Evolutionary conservation across 768 basidiomycete species (phyloP).

Genomic region (Mycena alexandri): DNA sequence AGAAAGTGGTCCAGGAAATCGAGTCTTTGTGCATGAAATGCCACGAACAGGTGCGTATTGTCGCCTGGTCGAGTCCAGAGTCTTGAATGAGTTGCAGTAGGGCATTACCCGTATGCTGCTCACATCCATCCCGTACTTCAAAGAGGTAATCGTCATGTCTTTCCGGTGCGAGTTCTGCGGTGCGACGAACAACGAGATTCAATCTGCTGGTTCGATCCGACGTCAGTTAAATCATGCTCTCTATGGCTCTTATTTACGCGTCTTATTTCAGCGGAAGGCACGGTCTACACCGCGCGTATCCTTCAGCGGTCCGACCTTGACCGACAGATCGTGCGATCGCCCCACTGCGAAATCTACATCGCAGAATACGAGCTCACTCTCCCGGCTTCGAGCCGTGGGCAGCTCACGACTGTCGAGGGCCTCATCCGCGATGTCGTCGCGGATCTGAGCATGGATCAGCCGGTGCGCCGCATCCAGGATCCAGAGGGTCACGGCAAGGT

Average conservation of each 20-base stretch:
- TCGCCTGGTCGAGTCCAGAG: slow-evolving; percentile 7
- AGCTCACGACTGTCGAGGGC: slow-evolving; percentile 97
- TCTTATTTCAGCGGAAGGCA: slow-evolving; percentile 78
- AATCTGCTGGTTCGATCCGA: slow-evolving; percentile 88
- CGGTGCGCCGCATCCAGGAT: slow-evolving; percentile 84
- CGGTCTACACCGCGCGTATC: slow-evolving; percentile 84
- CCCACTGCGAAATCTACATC: slow-evolving; percentile 82
- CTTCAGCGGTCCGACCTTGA: slow-evolving; percentile 83
- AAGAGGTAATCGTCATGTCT: slow-evolving; percentile 95
- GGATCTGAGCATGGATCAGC: slow-evolving; percentile 87
- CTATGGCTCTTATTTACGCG: neutral
- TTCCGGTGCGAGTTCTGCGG: slow-evolving; percentile 97
- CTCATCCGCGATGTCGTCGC: slow-evolving; percentile 84
- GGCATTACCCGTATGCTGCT: slow-evolving; percentile 90
- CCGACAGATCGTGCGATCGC: slow-evolving; percentile 93
- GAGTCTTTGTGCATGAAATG: slow-evolving; percentile 97
- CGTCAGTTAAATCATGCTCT: slow-evolving; percentile 60
- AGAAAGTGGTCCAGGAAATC: slow-evolving; percentile 82
- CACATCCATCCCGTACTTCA: slow-evolving; percentile 95
- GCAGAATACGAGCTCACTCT: slow-evolving; percentile 94
- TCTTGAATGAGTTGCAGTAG: slow-evolving; percentile 59
- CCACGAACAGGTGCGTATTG: slow-evolving; percentile 79
- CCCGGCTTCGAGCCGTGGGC: slow-evolving; percentile 84
- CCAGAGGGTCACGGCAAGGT: slow-evolving; percentile 80
- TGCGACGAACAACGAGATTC: slow-evolving; percentile 90